These are phyloP conservation scores for Colletotrichum limetticola DNA, from an alignment of 2,329 filamentous ascomycete genomes.

Conservation along the genomic window DNA sequence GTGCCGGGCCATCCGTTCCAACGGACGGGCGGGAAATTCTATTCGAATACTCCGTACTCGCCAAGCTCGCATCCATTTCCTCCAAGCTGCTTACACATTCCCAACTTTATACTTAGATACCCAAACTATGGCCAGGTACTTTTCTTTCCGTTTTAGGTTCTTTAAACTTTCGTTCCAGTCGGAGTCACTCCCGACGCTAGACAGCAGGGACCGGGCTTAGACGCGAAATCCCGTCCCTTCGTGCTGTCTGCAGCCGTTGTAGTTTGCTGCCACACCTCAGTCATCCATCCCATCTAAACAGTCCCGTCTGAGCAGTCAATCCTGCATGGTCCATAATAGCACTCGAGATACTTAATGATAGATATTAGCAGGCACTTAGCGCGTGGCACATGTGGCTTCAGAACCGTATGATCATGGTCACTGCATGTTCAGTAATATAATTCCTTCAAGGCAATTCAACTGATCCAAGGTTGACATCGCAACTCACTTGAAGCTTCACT, in stretches of 20 bases:
- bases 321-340: neutral
- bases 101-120: neutral
- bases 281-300: neutral
- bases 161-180: neutral
- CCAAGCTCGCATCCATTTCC: neutral
- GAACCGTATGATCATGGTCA: neutral
- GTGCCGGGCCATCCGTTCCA: neutral
- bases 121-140: neutral
- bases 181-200: neutral
- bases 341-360: neutral
- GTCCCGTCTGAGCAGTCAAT: neutral
- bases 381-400: neutral
- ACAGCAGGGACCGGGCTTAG: neutral
- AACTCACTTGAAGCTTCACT: neutral
- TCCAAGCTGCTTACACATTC: neutral
- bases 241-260: neutral
- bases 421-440: neutral
- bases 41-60: neutral
- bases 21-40: conserved; percentile 1
- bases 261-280: neutral
- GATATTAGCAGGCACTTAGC: neutral
- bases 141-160: neutral
- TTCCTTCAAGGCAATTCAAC: neutral
- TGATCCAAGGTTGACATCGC: neutral
- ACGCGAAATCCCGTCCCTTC: neutral